phyloP scores from a whole-genome alignment of 2,329 filamentous ascomycete genomes.

The Aspergillus piperis region DNA sequence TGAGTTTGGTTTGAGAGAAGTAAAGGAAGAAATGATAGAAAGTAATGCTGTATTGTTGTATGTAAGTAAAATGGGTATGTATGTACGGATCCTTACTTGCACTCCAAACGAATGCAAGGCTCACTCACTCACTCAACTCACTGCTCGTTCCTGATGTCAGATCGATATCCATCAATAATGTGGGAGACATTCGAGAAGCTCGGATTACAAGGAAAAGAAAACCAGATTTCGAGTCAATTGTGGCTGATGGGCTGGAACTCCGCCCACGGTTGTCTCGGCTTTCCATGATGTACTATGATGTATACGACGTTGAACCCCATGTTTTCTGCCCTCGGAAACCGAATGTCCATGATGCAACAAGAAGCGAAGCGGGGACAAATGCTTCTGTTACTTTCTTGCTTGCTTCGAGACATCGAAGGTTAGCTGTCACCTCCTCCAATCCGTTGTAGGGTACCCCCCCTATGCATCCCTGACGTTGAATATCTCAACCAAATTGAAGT shows the following conservation, averaged over 20 bases:
- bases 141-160: too few species aligned
- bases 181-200: too few species aligned
- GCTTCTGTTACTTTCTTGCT: background rate
- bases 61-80: background rate
- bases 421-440: background rate
- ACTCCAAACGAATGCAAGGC: too few species aligned
- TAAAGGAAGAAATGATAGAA: too few species aligned
- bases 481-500: background rate
- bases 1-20: background rate
- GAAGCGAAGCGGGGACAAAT: background rate
- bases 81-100: background rate
- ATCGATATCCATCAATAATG: too few species aligned
- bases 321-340: background rate
- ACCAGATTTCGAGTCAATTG: background rate
- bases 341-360: conserved; percentile 3
- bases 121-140: too few species aligned
- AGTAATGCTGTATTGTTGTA: background rate
- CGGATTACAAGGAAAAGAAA: background rate
- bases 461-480: background rate
- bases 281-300: conserved; percentile 8
- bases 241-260: conserved; percentile 1
- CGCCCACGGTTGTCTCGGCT: background rate
- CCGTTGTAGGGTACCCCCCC: background rate
- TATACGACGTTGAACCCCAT: conserved; percentile 5
- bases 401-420: background rate